phyloP scores from a whole-genome alignment of 768 basidiomycete genomes.

The Pleurotus giganteus region DNA sequence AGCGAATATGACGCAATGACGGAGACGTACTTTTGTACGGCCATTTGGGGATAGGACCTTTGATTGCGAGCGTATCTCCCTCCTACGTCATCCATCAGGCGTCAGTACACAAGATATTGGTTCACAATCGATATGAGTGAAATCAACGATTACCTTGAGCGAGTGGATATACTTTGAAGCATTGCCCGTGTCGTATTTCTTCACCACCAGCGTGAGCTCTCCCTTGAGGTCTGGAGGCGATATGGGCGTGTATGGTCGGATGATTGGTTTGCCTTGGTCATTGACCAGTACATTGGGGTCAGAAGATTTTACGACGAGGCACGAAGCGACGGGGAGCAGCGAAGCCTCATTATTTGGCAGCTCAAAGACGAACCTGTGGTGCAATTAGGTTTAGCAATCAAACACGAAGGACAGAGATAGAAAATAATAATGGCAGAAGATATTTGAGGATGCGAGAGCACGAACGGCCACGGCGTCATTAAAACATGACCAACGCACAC shows the following conservation, averaged over 20 bases:
- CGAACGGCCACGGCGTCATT: not conserved
- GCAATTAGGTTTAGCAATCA: too few relatives aligned
- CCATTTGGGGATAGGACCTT: slow-evolving; percentile 90
- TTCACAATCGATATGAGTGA: not conserved
- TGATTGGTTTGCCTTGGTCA: slow-evolving; percentile 82
- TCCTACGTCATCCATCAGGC: slow-evolving; percentile 30
- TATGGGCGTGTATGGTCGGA: slow-evolving; percentile 92
- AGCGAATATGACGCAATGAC: not conserved
- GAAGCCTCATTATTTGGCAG: slow-evolving; percentile 78
- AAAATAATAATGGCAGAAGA: not conserved
- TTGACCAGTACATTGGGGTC: slow-evolving; percentile 63
- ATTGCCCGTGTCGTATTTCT: slow-evolving; percentile 80
- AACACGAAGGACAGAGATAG: too few relatives aligned
- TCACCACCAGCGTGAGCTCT: slow-evolving; percentile 78
- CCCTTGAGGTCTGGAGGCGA: slow-evolving; percentile 74
- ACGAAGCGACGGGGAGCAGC: slow-evolving; percentile 76
- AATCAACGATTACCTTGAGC: slow-evolving; percentile 50
- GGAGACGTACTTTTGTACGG: slow-evolving; percentile 66
- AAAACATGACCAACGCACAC: not conserved
- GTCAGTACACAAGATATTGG: not conserved
- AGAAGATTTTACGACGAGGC: slow-evolving; percentile 74
- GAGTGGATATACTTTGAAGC: slow-evolving; percentile 81
- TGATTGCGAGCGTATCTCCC: slow-evolving; percentile 82
- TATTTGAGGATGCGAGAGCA: not conserved
- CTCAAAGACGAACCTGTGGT: slow-evolving; percentile 69